Evolutionary conservation across 805 yeast genomes (phyloP), one percentile per base, ranked within the genome.

Genomic region (Myxozyma lipomycoides): DNA sequence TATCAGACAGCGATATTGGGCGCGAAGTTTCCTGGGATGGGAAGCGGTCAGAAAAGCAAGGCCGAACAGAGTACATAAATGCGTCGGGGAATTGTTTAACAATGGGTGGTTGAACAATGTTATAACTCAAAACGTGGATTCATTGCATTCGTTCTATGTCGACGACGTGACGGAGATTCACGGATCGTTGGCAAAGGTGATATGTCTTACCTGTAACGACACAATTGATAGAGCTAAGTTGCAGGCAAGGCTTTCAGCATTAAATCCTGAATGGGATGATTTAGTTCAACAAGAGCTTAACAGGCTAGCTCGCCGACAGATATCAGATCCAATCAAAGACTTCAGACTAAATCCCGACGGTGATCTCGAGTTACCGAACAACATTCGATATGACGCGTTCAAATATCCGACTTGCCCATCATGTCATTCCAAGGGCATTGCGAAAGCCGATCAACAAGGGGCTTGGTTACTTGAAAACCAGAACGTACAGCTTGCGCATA

Each of bases 1-100:
- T 17, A 53, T 53, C 32, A 37, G 65, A 18, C 51, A 61, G 49
- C 54, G 65, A n/a, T 62, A 62, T 39, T 62, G 65, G 65, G 66
- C 65, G 15, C 48, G 65, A 5, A 48, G 61, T 21, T 62, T 60
- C 35, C 43, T 60, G 36, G 65, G 65, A 3, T 62, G 61, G 56
- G 46, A 45, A 34, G 48, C 54, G 4, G 49, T 57, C 18, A 46
- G 48, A 15, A 30, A 19, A 36, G 61, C 64, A 9, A 43, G 43
- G 28, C 63, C 63, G 32, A 62, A 58, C 22, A 40, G 52, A 10
- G 57, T 48, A 9, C 65, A 62, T 38, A 41, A 25, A 28, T 44
- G 39, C 21, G 45, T 61, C 12, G 64, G 61, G 2, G 50, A 48
- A 9, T 36, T 61, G 37, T 37, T 46, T 17, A 28, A 46, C 3